phyloP scores from a whole-genome alignment of 306 rosid species.

The Glycine latifolia region DNA sequence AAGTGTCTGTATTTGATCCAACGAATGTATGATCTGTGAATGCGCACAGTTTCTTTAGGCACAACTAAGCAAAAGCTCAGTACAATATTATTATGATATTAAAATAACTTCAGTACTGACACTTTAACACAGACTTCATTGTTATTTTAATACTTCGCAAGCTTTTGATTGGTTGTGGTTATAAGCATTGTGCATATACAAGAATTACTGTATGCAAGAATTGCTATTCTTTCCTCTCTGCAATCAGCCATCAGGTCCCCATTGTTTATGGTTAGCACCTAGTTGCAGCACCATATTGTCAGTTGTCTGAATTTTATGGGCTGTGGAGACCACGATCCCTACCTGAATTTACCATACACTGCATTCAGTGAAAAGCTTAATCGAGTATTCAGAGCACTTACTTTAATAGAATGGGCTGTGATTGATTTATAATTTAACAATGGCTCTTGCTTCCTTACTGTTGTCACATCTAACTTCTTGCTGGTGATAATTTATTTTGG shows the following conservation, averaged over 20 bases:
- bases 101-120: neutral
- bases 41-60: neutral
- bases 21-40: neutral
- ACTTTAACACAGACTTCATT: neutral
- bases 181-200: neutral
- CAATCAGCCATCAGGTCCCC: neutral
- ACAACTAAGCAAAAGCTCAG: neutral
- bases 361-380: neutral
- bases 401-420: neutral
- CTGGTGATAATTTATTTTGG: neutral
- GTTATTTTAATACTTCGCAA: neutral
- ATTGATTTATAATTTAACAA: conserved; percentile 10
- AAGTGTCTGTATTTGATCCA: conserved; percentile 15
- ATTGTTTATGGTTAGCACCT: neutral
- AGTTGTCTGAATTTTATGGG: conserved; percentile 2
- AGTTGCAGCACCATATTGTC: neutral
- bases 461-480: conserved; percentile 27
- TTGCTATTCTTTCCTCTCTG: neutral
- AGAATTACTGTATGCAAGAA: neutral
- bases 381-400: conserved; percentile 6
- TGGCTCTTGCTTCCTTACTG: neutral
- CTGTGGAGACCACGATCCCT: neutral
- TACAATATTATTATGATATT: neutral
- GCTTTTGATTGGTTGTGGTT: neutral
- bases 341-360: neutral